These are phyloP conservation scores for Dinochytrium kinnereticum DNA, from an alignment of 371 early-diverging fungal species.

Conservation along the genomic window DNA sequence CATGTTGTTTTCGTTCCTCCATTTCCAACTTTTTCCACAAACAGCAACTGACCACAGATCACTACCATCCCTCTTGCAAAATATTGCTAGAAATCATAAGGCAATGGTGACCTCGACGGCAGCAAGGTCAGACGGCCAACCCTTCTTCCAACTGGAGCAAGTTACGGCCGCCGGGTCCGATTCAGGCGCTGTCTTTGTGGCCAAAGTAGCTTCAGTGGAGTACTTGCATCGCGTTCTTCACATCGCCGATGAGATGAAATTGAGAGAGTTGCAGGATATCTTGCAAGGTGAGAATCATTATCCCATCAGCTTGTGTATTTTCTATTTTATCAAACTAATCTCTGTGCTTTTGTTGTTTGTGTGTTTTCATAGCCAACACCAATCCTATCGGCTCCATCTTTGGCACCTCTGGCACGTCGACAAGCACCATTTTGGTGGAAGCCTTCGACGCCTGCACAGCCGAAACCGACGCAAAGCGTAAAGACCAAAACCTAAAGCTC, in stretches of 20 bases:
- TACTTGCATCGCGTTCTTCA: conserved; percentile 46
- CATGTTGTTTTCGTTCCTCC: neutral
- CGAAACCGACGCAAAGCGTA: conserved; percentile 46
- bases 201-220: conserved; percentile 49
- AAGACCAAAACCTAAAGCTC: conserved; percentile 46
- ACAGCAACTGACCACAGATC: neutral
- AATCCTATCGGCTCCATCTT: conserved; percentile 52
- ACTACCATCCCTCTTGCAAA: neutral
- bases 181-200: conserved; percentile 31
- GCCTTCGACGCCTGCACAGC: conserved; percentile 52
- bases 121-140: conserved; percentile 41
- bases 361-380: conserved; percentile 49
- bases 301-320: neutral
- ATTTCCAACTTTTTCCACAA: neutral
- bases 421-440: conserved; percentile 43
- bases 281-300: conserved; percentile 41
- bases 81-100: conserved; percentile 41
- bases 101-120: conserved; percentile 41
- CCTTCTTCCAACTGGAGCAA: conserved; percentile 50
- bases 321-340: too few relatives aligned
- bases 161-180: neutral
- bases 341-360: too few relatives aligned
- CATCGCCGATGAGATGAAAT: conserved; percentile 48
- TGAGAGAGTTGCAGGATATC: conserved; percentile 53
- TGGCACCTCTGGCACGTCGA: conserved; percentile 40